These are phyloP conservation scores for Pisolithus sp. DNA, from an alignment of 768 basidiomycete species.

Conservation along the genomic window DNA sequence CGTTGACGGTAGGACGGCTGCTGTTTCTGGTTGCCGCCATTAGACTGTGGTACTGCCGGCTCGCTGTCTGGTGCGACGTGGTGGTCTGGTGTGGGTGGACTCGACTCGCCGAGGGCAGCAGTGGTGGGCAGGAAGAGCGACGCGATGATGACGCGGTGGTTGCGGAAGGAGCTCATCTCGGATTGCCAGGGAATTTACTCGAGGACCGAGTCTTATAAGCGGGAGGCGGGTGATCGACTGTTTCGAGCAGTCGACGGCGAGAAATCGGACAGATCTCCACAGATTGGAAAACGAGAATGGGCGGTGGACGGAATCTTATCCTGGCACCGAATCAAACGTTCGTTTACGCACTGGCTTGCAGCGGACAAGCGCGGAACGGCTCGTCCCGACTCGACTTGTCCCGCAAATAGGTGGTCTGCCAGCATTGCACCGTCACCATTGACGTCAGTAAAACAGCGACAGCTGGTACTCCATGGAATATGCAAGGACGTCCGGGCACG, in stretches of 20 bases:
- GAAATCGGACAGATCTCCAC: background rate
- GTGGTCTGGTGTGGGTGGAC: conserved; percentile 44
- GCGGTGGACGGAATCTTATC: background rate
- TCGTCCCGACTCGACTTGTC: background rate
- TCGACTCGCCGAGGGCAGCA: conserved; percentile 51
- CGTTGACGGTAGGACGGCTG: conserved; percentile 14
- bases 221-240: conserved; percentile 4
- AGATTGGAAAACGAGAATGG: background rate
- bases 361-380: background rate
- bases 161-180: conserved; percentile 62
- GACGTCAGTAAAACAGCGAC: no score
- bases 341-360: background rate
- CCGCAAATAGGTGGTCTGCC: background rate
- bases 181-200: no score
- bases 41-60: conserved; percentile 6
- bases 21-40: background rate
- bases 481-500: no score
- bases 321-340: background rate
- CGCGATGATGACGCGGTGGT: conserved; percentile 72
- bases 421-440: background rate
- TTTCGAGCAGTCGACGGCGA: background rate
- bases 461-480: no score
- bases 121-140: conserved; percentile 81
- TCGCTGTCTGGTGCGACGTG: conserved; percentile 10
- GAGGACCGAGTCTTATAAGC: background rate